Evolutionary conservation across 352 stramenopile species (phyloP), one percentile per base, ranked within the genome.

Genomic region (Globisporangium orthogonon): DNA sequence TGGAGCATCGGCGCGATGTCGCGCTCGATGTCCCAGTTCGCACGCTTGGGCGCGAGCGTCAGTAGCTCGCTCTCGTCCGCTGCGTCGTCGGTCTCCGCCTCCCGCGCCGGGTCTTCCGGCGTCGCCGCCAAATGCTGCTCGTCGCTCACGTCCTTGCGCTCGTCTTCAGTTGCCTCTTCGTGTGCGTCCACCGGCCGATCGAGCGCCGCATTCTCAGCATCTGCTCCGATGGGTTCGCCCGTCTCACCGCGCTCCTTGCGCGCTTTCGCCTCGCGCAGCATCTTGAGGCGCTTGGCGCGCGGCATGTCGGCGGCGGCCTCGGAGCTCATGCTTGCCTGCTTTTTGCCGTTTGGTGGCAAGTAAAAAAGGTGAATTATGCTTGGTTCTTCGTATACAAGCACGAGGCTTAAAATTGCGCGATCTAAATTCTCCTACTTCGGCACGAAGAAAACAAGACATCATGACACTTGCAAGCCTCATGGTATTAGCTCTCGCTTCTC

Each of bases 1-100:
- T 91, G 89, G 37, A 95, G 73, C 78, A 93, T 87, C 11, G 85
- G 85, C 18, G 81, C 86, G 55, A 95, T 89, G 50, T 92, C 83
- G 30, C 86, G 79, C 60, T 94, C 83, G 56, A 95, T 89, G 54
- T 95, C 86, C 83, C 83, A 95, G 55, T 92, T 95, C 18, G 83
- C 83, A 23, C 82, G 83, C 68, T 92, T 93, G 1, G 86, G 83
- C 23, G 86, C 86, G 2, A 95, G 65, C 40, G 82, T 84, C 51
- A 95, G 57, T 30, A 87, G 52, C 7, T 94, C 85, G 14, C 79
- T 74, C 0, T 87, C 79, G 7, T 78, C 75, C 23, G 7, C n/a
- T 3, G 29, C 14, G 31, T 62, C 64, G 28, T 70, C 56, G 37
- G 44, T 69, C 14, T 64, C 49, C 4, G 69, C 52, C 18, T 74